Percentiles rank a stretch among this genome's conserved stretches.
Evolutionary conservation across 208 protist species (phyloP).

Genomic region (Tetramitus jugosus): DNA sequence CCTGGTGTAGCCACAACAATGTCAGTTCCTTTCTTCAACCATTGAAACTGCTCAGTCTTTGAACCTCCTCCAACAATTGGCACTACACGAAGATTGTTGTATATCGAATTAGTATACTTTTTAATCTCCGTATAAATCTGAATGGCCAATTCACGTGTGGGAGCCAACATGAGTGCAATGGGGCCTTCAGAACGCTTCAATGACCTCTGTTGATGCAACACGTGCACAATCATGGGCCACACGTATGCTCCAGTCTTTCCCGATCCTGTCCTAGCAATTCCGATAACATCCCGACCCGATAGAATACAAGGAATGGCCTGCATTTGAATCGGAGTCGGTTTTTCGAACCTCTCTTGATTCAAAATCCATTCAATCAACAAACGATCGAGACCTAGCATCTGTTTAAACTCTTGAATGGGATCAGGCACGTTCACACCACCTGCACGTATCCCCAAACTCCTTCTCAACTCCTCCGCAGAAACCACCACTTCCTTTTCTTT

Average conservation of each 20-base stretch:
- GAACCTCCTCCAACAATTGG: conserved; percentile 48
- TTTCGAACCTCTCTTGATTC: too few species aligned
- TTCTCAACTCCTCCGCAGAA: background rate
- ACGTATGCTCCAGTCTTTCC: conserved; percentile 84
- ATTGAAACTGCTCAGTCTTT: conserved; percentile 61
- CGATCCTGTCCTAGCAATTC: conserved; percentile 82
- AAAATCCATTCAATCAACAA: too few species aligned
- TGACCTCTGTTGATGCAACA: conserved; percentile 30
- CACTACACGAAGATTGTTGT: conserved; percentile 48
- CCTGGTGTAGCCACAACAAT: conserved; percentile 78
- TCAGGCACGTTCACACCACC: background rate
- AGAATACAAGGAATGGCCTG: conserved; percentile 63
- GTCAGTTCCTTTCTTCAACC: conserved; percentile 55
- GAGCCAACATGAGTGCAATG: conserved; percentile 38
- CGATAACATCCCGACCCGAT: conserved; percentile 74
- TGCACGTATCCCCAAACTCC: background rate
- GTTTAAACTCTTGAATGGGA: background rate
- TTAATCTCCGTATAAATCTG: conserved; percentile 34
- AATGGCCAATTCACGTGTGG: conserved; percentile 45
- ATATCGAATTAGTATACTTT: conserved; percentile 55
- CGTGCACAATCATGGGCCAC: conserved; percentile 74
- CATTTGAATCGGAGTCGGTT: conserved; percentile 63
- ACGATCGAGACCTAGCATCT: background rate
- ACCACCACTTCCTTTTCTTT: too few species aligned
- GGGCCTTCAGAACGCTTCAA: conserved; percentile 25